Evolutionary conservation across 805 yeast genomes (phyloP), one percentile per base, ranked within the genome.

Genomic region (Kodamaea hsintzibuensis): DNA sequence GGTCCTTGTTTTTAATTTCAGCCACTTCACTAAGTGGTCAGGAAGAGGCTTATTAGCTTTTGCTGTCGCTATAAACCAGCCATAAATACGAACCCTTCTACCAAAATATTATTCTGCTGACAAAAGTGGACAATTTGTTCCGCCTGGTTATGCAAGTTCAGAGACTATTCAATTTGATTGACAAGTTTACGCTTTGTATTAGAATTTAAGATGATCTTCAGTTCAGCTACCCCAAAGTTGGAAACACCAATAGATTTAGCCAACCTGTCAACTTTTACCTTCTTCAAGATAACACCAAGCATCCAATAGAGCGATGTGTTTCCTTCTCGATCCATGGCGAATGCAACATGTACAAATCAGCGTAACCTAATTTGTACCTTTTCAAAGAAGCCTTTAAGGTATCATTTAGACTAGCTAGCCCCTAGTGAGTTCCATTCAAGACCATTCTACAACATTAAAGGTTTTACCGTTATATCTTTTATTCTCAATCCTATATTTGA

Each of bases 261-360:
- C 62, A 80, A 76, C 12, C 90, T 89, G 50, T 79, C 68, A 48
- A 80, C 74, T 57, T 83, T 90, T 51, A 86, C 73, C 57, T 77
- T 71, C 73, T n/a, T 90, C 96, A 73, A 89, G 64, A 8, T 89
- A 95, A 55, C 75, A 80, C 85, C 91, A 90, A 45, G 96, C 76
- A 48, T 69, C 69, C 44, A 66, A 73, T 37, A 80, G 55, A 46
- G 70, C 68, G 53, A 71, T 72, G 71, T 14, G 60, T 46, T 9
- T 65, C 69, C 48, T 70, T 69, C 17, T 52, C 42, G 27, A 66
- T 54, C 44, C 65, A 68, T 2, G 85, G 84, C 39, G 74, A 66
- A 61, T 82, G 86, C 47, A 82, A 60, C 60, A 82, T 66, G 59
- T 79, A 82, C 57, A 82, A 66, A 62, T 82, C 85, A 51, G 82